Conservation (phyloP, 2,329 filamentous ascomycete species). For the Pseudogymnoascus sp. region DNA sequence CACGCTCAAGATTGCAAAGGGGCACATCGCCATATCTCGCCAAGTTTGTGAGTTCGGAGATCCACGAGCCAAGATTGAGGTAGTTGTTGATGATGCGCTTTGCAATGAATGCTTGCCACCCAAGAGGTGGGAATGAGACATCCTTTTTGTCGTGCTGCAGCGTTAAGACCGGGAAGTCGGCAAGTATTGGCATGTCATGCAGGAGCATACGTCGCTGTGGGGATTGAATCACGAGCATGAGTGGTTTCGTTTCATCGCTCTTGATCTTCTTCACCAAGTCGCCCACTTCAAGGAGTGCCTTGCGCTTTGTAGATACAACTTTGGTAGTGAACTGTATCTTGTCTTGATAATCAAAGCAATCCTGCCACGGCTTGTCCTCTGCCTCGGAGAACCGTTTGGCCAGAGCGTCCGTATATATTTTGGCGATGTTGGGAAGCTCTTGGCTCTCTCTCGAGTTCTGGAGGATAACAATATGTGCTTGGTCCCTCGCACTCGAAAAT, state of each 20-base stretch:
- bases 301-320: constrained; percentile 82
- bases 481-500: constrained; percentile 73
- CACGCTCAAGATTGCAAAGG: constrained; percentile 87
- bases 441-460: constrained; percentile 73
- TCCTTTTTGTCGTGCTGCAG: constrained; percentile 78
- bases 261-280: constrained; percentile 86
- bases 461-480: constrained; percentile 83
- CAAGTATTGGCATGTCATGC: constrained; percentile 76
- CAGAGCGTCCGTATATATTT: constrained; percentile 75
- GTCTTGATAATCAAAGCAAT: constrained; percentile 80
- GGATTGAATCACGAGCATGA: constrained; percentile 84
- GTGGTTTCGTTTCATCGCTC: constrained; percentile 72
- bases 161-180: constrained; percentile 75
- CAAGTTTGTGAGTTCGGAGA: constrained; percentile 78
- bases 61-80: constrained; percentile 85
- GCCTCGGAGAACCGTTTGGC: constrained; percentile 57
- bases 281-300: constrained; percentile 79
- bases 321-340: constrained; percentile 77
- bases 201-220: constrained; percentile 72
- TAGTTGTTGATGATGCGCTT: constrained; percentile 84
- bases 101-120: constrained; percentile 86
- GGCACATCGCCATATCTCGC: constrained; percentile 90
- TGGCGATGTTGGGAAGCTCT: constrained; percentile 82
- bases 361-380: constrained; percentile 65
- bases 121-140: constrained; percentile 79